phyloP scores from a whole-genome alignment of 108 stramenopile genomes.

The Fragilaria crotonensis region DNA sequence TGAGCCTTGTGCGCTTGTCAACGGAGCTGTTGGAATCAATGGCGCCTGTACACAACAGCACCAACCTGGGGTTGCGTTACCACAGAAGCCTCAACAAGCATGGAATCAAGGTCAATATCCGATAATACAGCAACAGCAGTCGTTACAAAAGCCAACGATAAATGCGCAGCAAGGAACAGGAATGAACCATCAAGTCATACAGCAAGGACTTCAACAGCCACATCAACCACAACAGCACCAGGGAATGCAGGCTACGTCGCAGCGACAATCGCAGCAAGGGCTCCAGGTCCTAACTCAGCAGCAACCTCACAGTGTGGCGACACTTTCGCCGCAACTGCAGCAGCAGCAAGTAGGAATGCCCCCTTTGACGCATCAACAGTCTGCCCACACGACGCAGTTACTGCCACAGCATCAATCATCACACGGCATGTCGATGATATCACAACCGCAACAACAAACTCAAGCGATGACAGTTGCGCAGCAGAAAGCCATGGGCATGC shows the following conservation, averaged over 20 bases:
- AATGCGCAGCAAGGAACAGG: background rate
- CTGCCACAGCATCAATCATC: background rate
- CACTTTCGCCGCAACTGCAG: background rate
- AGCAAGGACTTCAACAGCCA: background rate
- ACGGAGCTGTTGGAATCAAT: too few relatives aligned
- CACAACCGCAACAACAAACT: background rate
- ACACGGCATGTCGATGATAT: background rate
- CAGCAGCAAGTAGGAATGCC: background rate
- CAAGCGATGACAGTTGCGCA: too few relatives aligned
- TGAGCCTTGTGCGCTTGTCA: too few relatives aligned
- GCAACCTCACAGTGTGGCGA: background rate
- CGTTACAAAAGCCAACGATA: background rate
- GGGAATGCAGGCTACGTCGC: background rate
- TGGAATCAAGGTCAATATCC: background rate
- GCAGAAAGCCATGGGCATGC: too few relatives aligned
- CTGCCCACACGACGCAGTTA: too few relatives aligned
- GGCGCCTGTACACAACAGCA: too few relatives aligned
- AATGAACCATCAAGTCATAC: background rate
- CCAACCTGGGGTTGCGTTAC: too few relatives aligned
- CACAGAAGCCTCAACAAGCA: background rate
- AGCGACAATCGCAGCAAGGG: background rate
- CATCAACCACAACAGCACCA: background rate
- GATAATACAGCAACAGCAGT: background rate
- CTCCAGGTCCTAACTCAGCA: background rate
- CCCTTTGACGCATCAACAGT: background rate